These are phyloP conservation scores for Fusarium dimerum DNA, from an alignment of 2,329 filamentous ascomycete genomes.

Conservation along the genomic window DNA sequence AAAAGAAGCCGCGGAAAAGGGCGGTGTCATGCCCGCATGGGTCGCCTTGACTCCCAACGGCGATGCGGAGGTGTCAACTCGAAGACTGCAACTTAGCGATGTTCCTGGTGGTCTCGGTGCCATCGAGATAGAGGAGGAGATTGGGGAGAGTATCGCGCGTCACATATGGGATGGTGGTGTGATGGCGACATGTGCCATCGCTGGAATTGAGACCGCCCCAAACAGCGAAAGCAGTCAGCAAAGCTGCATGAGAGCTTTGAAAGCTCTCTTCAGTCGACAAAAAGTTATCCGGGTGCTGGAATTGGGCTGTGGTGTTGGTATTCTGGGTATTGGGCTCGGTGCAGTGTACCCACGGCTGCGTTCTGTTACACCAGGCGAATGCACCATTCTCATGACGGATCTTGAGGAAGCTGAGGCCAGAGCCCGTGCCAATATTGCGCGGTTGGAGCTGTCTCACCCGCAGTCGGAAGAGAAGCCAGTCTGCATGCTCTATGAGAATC, in stretches of 20 bases:
- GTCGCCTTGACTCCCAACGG: slow-evolving; percentile 33
- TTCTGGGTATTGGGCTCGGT: slow-evolving; percentile 53
- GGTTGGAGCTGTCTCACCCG: slow-evolving; percentile 22
- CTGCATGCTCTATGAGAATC: slow-evolving; percentile 50
- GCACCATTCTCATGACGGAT: slow-evolving; percentile 55
- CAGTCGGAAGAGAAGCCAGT: slow-evolving; percentile 20
- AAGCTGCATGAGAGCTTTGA: slow-evolving; percentile 33
- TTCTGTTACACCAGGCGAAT: slow-evolving; percentile 16
- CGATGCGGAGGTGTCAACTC: slow-evolving; percentile 26
- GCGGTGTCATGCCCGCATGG: slow-evolving; percentile 48
- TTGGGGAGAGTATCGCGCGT: slow-evolving; percentile 61
- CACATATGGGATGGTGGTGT: slow-evolving; percentile 62
- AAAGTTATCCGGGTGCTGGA: slow-evolving; percentile 49
- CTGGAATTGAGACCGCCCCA: slow-evolving; percentile 30
- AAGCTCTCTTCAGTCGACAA: slow-evolving; percentile 28
- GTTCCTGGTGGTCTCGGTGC: slow-evolving; percentile 20
- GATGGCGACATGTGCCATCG: slow-evolving; percentile 40
- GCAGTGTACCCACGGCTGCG: slow-evolving; percentile 32
- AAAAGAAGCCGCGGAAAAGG: slow-evolving; percentile 24
- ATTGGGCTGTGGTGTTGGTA: slow-evolving; percentile 58
- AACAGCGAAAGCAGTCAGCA: slow-evolving; percentile 28
- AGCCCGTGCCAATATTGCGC: slow-evolving; percentile 48
- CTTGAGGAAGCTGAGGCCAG: slow-evolving; percentile 54
- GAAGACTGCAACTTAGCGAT: slow-evolving; percentile 32
- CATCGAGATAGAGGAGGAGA: slow-evolving; percentile 54